Conservation (phyloP, 768 basidiomycete species). For the Lentinula lateritia region DNA sequence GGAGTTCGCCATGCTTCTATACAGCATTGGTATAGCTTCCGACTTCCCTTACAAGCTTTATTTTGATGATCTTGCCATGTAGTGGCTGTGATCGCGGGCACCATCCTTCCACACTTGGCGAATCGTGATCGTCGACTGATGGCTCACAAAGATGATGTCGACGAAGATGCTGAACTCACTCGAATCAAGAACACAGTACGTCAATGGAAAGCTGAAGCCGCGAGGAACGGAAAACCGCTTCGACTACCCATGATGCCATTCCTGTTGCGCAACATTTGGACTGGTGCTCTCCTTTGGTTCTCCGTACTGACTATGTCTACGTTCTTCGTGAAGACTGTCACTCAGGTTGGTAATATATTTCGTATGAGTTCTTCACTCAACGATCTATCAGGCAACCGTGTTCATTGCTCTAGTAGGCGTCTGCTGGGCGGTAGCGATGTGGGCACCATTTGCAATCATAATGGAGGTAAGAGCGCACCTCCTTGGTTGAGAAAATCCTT, state of each 20-base stretch:
- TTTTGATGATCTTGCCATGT: background rate
- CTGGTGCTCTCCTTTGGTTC: conserved; percentile 78
- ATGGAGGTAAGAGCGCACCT: conserved; percentile 69
- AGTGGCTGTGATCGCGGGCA: conserved; percentile 87
- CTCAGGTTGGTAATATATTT: conserved; percentile 40
- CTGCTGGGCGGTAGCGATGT: conserved; percentile 97
- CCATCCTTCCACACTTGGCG: conserved; percentile 73
- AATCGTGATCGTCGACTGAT: conserved; percentile 79
- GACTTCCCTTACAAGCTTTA: background rate
- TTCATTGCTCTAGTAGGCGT: conserved; percentile 85
- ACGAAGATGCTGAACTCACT: conserved; percentile 69
- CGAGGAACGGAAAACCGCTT: conserved; percentile 65
- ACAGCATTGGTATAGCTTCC: conserved; percentile 67
- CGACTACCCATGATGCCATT: conserved; percentile 85
- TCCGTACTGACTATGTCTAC: conserved; percentile 75
- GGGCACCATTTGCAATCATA: conserved; percentile 96
- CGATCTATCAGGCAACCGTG: conserved; percentile 55
- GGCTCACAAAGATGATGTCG: conserved; percentile 62
- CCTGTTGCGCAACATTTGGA: conserved; percentile 92
- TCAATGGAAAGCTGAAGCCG: conserved; percentile 83
- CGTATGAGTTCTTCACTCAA: background rate
- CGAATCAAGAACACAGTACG: conserved; percentile 68
- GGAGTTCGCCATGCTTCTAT: conserved; percentile 84
- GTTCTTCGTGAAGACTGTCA: conserved; percentile 79
- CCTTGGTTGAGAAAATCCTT: background rate